Percentiles rank a stretch among this genome's conserved stretches.
phyloP scores from a whole-genome alignment of 2,329 filamentous ascomycete species.

The Colletotrichum graminicola region DNA sequence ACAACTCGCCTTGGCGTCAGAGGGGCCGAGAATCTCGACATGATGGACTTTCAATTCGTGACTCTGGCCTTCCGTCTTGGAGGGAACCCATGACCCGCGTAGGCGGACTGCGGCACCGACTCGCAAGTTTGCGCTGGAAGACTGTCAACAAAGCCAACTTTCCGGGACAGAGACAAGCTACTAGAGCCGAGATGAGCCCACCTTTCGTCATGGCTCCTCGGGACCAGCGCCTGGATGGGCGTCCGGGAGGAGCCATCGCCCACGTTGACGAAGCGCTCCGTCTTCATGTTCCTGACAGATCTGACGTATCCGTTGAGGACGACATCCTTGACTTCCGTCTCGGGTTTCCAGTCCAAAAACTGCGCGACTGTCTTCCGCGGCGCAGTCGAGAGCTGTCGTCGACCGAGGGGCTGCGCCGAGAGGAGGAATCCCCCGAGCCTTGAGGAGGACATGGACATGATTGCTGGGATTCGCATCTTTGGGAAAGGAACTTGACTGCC shows the following conservation, averaged over 20 bases:
- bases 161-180: slow-evolving; percentile 44
- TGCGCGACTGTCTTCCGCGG: slow-evolving; percentile 63
- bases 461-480: slow-evolving; percentile 1
- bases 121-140: slow-evolving; percentile 70
- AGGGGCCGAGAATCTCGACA: slow-evolving; percentile 79
- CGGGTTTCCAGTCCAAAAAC: slow-evolving; percentile 66
- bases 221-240: slow-evolving; percentile 84
- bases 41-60: slow-evolving; percentile 83
- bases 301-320: slow-evolving; percentile 83
- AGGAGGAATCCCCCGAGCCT: neutral
- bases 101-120: slow-evolving; percentile 85
- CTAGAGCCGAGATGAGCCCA: slow-evolving; percentile 58
- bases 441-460: neutral
- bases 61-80: slow-evolving; percentile 75
- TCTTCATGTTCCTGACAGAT: slow-evolving; percentile 89
- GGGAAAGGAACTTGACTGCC: neutral
- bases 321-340: slow-evolving; percentile 60
- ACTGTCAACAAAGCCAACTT: slow-evolving; percentile 48
- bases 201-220: slow-evolving; percentile 77
- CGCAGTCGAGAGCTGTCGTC: slow-evolving; percentile 51
- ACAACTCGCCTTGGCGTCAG: slow-evolving; percentile 79
- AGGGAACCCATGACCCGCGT: slow-evolving; percentile 81
- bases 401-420: slow-evolving; percentile 4
- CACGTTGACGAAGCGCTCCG: slow-evolving; percentile 83
- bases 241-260: slow-evolving; percentile 88